These are phyloP conservation scores for Quercus tomentella DNA, from an alignment of 331 rosid species.

Conservation along the genomic window DNA sequence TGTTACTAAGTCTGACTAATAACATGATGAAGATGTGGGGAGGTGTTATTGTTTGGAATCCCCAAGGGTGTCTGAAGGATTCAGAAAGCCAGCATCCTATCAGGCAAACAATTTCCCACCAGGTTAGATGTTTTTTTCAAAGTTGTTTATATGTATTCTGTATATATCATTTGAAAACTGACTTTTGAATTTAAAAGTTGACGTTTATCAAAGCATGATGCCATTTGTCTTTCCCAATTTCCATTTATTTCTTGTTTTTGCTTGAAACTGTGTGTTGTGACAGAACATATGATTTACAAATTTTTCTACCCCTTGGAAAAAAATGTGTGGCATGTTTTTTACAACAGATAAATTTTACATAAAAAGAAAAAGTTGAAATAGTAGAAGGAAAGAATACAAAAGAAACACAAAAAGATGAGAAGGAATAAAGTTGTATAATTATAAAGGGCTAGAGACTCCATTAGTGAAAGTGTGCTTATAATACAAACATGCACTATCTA, in stretches of 20 bases:
- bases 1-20: slow-evolving; percentile 12
- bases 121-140: slow-evolving; percentile 46
- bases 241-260: neutral
- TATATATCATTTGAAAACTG: slow-evolving; percentile 1
- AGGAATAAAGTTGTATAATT: too few species aligned
- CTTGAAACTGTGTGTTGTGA: neutral
- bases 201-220: slow-evolving; percentile 1
- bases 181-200: neutral
- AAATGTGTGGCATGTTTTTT: neutral
- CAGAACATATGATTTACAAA: neutral
- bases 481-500: neutral
- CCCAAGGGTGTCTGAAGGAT: slow-evolving; percentile 50
- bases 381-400: neutral
- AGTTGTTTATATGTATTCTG: slow-evolving; percentile 1
- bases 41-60: slow-evolving; percentile 89
- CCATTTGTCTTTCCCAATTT: neutral
- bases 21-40: slow-evolving; percentile 88
- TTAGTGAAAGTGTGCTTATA: neutral
- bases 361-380: neutral
- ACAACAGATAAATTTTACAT: neutral
- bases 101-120: slow-evolving; percentile 49
- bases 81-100: slow-evolving; percentile 43
- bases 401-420: too few species aligned
- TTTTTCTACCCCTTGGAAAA: neutral
- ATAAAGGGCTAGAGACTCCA: too few species aligned